Evolutionary conservation across 148 eudicot species (phyloP), one percentile per base, ranked within the genome.

Genomic region (Cornus suecica): DNA sequence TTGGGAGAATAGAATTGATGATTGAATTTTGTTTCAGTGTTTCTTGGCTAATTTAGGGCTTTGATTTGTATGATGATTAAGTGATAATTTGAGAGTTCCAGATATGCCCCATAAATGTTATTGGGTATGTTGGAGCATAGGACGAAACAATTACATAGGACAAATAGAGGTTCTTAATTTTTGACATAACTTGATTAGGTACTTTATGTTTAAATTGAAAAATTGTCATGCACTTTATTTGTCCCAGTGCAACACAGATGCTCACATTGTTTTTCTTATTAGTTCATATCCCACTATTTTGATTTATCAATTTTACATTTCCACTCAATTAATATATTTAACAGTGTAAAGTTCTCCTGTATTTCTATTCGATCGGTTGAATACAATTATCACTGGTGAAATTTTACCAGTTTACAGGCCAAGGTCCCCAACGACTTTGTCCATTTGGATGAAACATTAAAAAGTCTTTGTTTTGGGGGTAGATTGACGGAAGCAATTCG

Each of bases 351-450:
- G 25, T 10, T 71, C 65, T 34, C 65, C 10, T 6, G 29, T 71
- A 34, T 27, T 16, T 60, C 25, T 62, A 34, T 48, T 73, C 54
- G 65, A 52, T 30, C 64, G 37, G 3, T 37, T 10, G 70, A 76
- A 78, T 74, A 45, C 34, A 78, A 84, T 79, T 71, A 51, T 82
- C 87, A 84, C 72, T 65, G 73, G 68, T 86, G 78, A 75, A 86
- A 85, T 68, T 76, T 84, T 88, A 85, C 88, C 88, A 94, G 94
- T 78, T 94, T 91, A 87, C 94, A 94, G 97, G 99, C 76, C 69
- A 74, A 68, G 58, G 48, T 74, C 69, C 3, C 61, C 42, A 67
- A 74, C 72, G 72, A 78, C 61, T 83, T 72, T 54, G 28, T 69
- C 70, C 52, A 68, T 72, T 81, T 92, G 85, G 92, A 92, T 84